phyloP scores from a whole-genome alignment of 331 rosid species.

The Quercus tomentella region DNA sequence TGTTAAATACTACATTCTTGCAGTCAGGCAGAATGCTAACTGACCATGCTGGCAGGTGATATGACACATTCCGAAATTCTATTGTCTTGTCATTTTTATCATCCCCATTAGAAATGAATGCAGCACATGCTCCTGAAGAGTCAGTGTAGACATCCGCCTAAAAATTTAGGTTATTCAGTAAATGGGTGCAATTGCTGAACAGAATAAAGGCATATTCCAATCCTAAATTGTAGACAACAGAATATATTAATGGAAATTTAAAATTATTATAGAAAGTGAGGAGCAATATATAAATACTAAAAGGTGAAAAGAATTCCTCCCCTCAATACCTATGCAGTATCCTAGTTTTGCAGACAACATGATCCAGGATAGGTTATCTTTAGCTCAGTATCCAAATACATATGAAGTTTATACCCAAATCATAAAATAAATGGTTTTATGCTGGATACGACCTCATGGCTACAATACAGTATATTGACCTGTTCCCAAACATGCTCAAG shows the following conservation, averaged over 20 bases:
- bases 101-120: constrained; percentile 70
- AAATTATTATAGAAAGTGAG: neutral
- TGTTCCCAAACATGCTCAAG: neutral
- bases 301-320: neutral
- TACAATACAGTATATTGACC: neutral
- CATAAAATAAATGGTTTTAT: neutral
- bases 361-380: neutral
- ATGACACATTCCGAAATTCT: constrained; percentile 62
- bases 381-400: neutral
- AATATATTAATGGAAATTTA: neutral
- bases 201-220: constrained; percentile 13
- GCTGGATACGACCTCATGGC: neutral
- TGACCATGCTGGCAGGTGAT: constrained; percentile 96
- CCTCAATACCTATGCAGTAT: neutral
- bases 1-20: constrained; percentile 78
- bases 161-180: constrained; percentile 22
- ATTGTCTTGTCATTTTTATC: constrained; percentile 75
- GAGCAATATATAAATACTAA: neutral
- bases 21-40: constrained; percentile 98
- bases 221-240: neutral
- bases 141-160: constrained; percentile 84
- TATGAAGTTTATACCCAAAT: neutral
- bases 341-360: neutral
- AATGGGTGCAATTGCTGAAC: neutral
- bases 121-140: constrained; percentile 84